These are phyloP conservation scores for Cyclotella baltica DNA, from an alignment of 108 stramenopile genomes.

Conservation along the genomic window DNA sequence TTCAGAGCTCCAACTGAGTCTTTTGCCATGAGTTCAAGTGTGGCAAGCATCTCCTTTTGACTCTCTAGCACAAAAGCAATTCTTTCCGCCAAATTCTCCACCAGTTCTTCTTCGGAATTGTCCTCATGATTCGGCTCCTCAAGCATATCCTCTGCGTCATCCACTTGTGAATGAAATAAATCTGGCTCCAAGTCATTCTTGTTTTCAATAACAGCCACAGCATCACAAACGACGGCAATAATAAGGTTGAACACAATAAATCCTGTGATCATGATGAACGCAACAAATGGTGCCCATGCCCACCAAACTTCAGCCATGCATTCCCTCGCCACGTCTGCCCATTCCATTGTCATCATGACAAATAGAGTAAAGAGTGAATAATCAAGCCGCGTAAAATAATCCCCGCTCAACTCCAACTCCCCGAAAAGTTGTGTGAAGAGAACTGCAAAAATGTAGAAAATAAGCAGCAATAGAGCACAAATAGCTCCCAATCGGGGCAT, in stretches of 20 bases:
- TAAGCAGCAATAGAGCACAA: constrained; percentile 27
- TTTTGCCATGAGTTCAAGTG: constrained; percentile 20
- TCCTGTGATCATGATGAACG: constrained; percentile 39
- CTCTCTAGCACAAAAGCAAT: constrained; percentile 25
- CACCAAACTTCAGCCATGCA: constrained; percentile 32
- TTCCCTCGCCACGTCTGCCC: constrained; percentile 40
- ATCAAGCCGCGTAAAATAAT: constrained; percentile 39
- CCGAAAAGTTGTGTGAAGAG: constrained; percentile 73
- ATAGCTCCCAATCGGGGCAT: constrained; percentile 61
- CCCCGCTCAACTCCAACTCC: constrained; percentile 36
- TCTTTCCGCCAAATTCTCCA: constrained; percentile 25
- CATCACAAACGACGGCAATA: constrained; percentile 47
- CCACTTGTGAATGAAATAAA: constrained; percentile 2
- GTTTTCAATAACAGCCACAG: constrained; percentile 39
- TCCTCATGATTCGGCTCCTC: neutral
- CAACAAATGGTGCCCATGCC: constrained; percentile 44
- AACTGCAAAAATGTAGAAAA: constrained; percentile 74
- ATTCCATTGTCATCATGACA: constrained; percentile 54
- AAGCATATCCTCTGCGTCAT: neutral
- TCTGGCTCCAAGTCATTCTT: constrained; percentile 10
- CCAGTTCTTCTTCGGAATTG: constrained; percentile 19
- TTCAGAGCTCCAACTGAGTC: neutral
- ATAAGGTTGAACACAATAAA: constrained; percentile 52
- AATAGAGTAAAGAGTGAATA: constrained; percentile 31
- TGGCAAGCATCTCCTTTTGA: constrained; percentile 27